These are phyloP conservation scores for Nannochloris sp. DNA, from an alignment of 139 green algal species.

Conservation along the genomic window DNA sequence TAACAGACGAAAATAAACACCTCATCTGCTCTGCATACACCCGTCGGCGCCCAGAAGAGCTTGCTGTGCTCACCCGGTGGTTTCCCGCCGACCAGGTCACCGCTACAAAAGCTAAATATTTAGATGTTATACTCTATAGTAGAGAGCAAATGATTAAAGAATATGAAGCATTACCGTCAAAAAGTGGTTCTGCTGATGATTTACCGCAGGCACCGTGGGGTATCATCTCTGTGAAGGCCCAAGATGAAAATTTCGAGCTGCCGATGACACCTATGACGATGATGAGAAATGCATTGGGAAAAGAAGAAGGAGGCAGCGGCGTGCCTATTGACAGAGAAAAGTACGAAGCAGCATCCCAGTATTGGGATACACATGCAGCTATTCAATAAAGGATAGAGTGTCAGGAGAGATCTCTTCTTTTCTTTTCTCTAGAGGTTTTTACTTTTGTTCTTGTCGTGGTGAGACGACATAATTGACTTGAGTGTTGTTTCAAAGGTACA, in stretches of 20 bases:
- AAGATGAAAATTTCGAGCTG: slow-evolving; percentile 78
- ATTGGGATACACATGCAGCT: slow-evolving; percentile 74
- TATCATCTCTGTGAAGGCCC: slow-evolving; percentile 86
- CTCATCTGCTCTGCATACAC: slow-evolving; percentile 70
- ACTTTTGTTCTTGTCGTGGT: no score
- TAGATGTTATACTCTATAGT: slow-evolving; percentile 94
- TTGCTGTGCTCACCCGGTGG: slow-evolving; percentile 73
- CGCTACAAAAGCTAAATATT: slow-evolving; percentile 52
- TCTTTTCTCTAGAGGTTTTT: no score
- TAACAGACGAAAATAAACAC: slow-evolving; percentile 68
- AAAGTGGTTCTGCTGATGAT: not conserved
- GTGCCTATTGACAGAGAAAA: slow-evolving; percentile 63
- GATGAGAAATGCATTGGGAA: slow-evolving; percentile 86
- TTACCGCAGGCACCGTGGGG: slow-evolving; percentile 75
- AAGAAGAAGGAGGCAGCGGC: slow-evolving; percentile 83
- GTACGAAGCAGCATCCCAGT: slow-evolving; percentile 70
- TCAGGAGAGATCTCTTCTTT: no score
- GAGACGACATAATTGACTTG: no score
- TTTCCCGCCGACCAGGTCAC: slow-evolving; percentile 51
- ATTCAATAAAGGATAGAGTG: slow-evolving; percentile 51
- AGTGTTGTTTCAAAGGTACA: no score
- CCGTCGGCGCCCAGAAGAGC: slow-evolving; percentile 65
- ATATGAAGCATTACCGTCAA: slow-evolving; percentile 54
- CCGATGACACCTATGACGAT: slow-evolving; percentile 95
- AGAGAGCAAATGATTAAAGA: slow-evolving; percentile 82